phyloP scores from a whole-genome alignment of 75 land plant genomes.

The Sequoiadendron giganteum region DNA sequence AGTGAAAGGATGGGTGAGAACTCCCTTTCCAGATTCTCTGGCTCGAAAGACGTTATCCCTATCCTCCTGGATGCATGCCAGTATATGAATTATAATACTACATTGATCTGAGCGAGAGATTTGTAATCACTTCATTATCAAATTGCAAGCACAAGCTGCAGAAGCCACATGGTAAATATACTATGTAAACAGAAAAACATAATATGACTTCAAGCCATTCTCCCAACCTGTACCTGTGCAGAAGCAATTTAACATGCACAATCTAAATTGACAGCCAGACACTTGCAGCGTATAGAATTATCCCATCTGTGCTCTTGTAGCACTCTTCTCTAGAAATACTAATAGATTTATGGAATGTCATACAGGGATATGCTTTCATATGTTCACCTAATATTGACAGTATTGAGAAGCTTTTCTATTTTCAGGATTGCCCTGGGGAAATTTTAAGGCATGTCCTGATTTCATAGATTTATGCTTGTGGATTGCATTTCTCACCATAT shows the following conservation, averaged over 20 bases:
- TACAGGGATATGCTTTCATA: neutral
- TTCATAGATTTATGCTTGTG: neutral
- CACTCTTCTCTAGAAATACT: neutral
- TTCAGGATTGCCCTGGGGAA: neutral
- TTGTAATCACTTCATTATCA: neutral
- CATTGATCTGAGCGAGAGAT: neutral
- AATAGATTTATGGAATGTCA: neutral
- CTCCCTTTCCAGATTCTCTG: conserved; percentile 85
- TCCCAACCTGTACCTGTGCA: neutral
- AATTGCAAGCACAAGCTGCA: neutral
- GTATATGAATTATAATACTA: neutral
- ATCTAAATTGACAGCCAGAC: neutral
- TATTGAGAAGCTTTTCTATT: neutral
- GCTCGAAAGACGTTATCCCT: conserved; percentile 89
- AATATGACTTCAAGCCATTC: neutral
- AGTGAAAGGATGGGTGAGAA: conserved; percentile 78
- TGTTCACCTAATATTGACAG: neutral
- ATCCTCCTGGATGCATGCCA: conserved; percentile 63
- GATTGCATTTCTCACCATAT: neutral
- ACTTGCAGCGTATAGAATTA: neutral
- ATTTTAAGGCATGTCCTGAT: neutral
- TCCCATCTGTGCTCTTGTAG: neutral
- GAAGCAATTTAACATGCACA: neutral
- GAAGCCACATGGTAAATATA: neutral
- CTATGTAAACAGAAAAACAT: neutral